These are phyloP conservation scores for Mycena capillaripes DNA, from an alignment of 768 basidiomycete genomes.

Conservation along the genomic window DNA sequence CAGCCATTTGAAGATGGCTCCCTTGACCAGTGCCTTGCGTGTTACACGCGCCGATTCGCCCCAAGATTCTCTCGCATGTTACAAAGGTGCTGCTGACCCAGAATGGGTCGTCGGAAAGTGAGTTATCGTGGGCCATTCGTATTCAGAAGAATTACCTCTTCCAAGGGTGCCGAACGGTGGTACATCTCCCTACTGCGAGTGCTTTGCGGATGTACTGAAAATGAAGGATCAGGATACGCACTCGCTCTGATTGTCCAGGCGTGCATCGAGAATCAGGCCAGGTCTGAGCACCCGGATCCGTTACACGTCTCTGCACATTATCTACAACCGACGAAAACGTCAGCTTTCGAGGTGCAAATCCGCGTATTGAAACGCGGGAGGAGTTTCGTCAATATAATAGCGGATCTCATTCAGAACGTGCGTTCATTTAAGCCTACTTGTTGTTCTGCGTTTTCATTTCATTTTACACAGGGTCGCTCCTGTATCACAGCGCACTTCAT, in stretches of 20 bases:
- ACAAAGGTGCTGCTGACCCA: constrained; percentile 57
- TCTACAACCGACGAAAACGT: constrained; percentile 57
- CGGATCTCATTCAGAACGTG: constrained; percentile 73
- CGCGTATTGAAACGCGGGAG: constrained; percentile 61
- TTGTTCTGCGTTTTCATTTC: not conserved
- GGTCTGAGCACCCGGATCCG: constrained; percentile 64
- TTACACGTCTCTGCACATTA: constrained; percentile 74
- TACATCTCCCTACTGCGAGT: constrained; percentile 29
- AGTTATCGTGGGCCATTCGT: not conserved
- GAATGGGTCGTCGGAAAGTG: constrained; percentile 62
- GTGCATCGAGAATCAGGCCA: constrained; percentile 65
- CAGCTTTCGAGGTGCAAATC: constrained; percentile 61
- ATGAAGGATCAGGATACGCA: constrained; percentile 63
- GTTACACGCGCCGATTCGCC: not conserved
- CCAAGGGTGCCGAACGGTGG: constrained; percentile 68
- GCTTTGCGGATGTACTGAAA: not conserved
- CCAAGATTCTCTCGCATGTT: constrained; percentile 23
- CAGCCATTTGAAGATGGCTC: no score
- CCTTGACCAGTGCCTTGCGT: not conserved
- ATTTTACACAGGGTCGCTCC: constrained; percentile 51
- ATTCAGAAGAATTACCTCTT: not conserved
- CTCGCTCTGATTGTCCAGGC: constrained; percentile 69
- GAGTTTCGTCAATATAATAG: constrained; percentile 67
- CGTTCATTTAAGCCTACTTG: not conserved
- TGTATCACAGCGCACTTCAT: constrained; percentile 68